These are phyloP conservation scores for Pythium myriotylum DNA, from an alignment of 352 stramenopile species.

Conservation along the genomic window DNA sequence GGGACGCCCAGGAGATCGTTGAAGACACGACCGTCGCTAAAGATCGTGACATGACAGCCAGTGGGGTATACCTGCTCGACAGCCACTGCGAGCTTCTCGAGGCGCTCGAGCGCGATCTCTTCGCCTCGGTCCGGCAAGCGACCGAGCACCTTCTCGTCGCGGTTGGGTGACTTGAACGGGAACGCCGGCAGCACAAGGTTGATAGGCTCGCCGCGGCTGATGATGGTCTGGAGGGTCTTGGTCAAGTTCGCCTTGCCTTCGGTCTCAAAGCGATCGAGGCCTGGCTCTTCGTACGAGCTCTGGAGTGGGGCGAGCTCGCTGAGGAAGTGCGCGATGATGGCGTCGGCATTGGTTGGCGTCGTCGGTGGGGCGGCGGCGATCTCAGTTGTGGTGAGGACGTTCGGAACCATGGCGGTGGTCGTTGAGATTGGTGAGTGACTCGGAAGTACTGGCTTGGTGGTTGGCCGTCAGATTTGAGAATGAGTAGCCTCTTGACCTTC, in stretches of 20 bases:
- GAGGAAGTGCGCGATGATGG: conserved; percentile 1
- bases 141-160: conserved; percentile 10
- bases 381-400: no score
- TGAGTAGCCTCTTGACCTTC: no score
- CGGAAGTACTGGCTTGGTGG: no score
- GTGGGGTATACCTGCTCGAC: conserved; percentile 9
- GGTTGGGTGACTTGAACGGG: conserved; percentile 22
- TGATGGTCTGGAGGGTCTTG: background rate
- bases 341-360: no score
- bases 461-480: no score
- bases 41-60: conserved; percentile 11
- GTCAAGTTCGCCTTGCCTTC: conserved; percentile 7
- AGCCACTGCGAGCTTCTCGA: conserved; percentile 8
- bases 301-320: conserved; percentile 2
- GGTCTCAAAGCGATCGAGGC: conserved; percentile 8
- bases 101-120: conserved; percentile 18
- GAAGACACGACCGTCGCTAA: conserved; percentile 24
- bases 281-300: conserved; percentile 4
- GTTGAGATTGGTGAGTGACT: no score
- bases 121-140: conserved; percentile 16
- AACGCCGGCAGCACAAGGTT: conserved; percentile 21
- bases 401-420: background rate
- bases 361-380: background rate
- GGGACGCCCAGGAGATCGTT: conserved; percentile 17
- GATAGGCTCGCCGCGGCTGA: background rate